Base-by-base conservation (phyloP, 257 asterid species). In the Oldenlandia corymbosa region DNA sequence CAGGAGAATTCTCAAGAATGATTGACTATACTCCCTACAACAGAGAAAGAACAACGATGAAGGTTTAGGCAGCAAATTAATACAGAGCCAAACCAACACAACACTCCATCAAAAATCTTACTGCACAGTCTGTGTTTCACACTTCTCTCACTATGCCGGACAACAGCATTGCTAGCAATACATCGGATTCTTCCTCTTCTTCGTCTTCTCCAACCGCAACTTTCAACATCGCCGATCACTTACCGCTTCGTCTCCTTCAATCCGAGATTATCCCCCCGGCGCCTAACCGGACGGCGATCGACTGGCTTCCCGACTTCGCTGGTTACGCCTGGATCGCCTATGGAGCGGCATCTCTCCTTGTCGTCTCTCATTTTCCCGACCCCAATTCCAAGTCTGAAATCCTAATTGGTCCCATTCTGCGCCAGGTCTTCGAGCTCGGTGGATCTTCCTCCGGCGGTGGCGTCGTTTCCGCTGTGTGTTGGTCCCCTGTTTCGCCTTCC, bases 291-390 rank as follows among this genome's bases (percentile, higher is more conserved):
- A 60, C 82, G n/a, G 67, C 78, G 49, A 84, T 80, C 69, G 97
- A 89, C 71, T 87, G 90, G 80, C 72, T 87, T 30, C 74, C 67
- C 68, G 88, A 89, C 79, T 92, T 92, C 70, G 75, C 84, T 61
- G 89, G 88, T 1, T 81, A 85, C 74, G 81, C 97, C 68, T 92
- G 98, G 98, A 76, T 92, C 76, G 97, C 95, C 16, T 92, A 92
- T 61, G 99, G 81, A 31, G 95, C 99, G 59, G 77, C 95, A 42
- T 83, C 95, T 51, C 91, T 89, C 47, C 68, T 89, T 20, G 92
- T 92, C 49, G 83, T 92, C 59, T 81, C 95, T 70, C 99, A 92
- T 78, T 84, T 87, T 37, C 96, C 97, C 36, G 83, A 83, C 66
- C 90, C 99, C 66, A 70, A 78, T n/a, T 67, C 79, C 62, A 80